Conservation (phyloP, 2,329 filamentous ascomycete genomes). For the Colletotrichum melonis region DNA sequence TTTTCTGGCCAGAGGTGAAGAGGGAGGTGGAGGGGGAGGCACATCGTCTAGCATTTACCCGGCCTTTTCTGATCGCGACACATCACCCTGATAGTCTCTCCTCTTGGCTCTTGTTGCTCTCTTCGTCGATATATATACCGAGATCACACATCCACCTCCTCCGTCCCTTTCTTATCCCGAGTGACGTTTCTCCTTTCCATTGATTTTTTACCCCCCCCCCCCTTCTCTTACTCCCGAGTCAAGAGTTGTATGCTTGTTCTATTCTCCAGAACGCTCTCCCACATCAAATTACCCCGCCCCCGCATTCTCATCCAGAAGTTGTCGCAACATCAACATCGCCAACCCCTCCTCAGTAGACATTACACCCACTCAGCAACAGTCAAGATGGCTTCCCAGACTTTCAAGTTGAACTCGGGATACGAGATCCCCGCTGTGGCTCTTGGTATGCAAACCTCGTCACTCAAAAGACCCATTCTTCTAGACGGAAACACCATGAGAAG, state of each 20-base stretch:
- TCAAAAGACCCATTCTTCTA: neutral
- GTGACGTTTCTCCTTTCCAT: neutral
- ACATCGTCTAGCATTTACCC: conserved; percentile 19
- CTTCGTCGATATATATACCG: conserved; percentile 27
- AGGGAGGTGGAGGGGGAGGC: neutral
- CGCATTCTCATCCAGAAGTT: neutral
- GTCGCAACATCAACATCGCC: neutral
- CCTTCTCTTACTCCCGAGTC: neutral
- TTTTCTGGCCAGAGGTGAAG: neutral
- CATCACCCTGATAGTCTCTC: conserved; percentile 7
- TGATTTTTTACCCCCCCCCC: no score
- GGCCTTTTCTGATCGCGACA: conserved; percentile 6
- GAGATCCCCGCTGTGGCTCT: conserved; percentile 73
- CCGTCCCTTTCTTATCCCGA: neutral
- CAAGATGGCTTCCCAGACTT: conserved; percentile 64
- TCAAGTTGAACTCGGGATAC: conserved; percentile 73
- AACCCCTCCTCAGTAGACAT: conserved; percentile 13
- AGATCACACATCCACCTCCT: neutral
- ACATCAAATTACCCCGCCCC: conserved; percentile 30
- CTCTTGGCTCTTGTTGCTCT: neutral
- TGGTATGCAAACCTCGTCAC: conserved; percentile 53
- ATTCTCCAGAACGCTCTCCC: neutral
- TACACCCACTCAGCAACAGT: neutral
- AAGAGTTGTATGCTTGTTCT: neutral
- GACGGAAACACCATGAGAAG: neutral